Evolutionary conservation across 73 alveolate species (phyloP), one percentile per base, ranked within the genome.

Genomic region (Paraurostyla sp.): DNA sequence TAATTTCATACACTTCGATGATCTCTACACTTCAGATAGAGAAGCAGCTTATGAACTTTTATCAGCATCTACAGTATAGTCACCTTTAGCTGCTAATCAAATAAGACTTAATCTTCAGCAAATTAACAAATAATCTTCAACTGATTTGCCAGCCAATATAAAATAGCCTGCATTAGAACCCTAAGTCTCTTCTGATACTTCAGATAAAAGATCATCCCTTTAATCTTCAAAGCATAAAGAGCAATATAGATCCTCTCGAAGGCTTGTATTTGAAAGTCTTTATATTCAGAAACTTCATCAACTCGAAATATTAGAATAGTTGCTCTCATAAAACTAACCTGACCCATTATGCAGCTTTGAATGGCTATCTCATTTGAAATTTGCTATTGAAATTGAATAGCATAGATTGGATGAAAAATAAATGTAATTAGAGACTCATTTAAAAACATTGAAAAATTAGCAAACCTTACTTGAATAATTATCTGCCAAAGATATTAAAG

Each of bases 341-440:
- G 68, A 85, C n/a, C 52, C 71, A 0, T 25, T 58, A 35, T 48
- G 69, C n/a, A n/a, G n/a, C 6, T 85, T 69, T 49, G 93, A 85
- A 32, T 85, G 93, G 93, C 68, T 62, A 13, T 56, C 93, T 1
- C 35, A 63, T 9, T 68, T 71, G 30, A 85, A 85, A 38, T 85
- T 85, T 50, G 27, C 85, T 60, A 0, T 82, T 6, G 71, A 82
- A 23, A 29, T 48, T 45, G 86, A 73, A 48, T 2, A 22, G 23
- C 49, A 43, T 18, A 32, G 82, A 11, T n/a, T 43, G 29, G 86
- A 73, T 73, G 86, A 73, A 73, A 49, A 48, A 27, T 45, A 73
- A 25, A 0, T 45, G 50, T 73, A 73, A 48, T 11, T 65, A 1
- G 82, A 65, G 11, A 65, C 18, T 38, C 46, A 65, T 22, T 23